These are phyloP conservation scores for Tilletiopsis washingtonensis DNA, from an alignment of 1,284 basidiomycete genomes.

Conservation along the genomic window DNA sequence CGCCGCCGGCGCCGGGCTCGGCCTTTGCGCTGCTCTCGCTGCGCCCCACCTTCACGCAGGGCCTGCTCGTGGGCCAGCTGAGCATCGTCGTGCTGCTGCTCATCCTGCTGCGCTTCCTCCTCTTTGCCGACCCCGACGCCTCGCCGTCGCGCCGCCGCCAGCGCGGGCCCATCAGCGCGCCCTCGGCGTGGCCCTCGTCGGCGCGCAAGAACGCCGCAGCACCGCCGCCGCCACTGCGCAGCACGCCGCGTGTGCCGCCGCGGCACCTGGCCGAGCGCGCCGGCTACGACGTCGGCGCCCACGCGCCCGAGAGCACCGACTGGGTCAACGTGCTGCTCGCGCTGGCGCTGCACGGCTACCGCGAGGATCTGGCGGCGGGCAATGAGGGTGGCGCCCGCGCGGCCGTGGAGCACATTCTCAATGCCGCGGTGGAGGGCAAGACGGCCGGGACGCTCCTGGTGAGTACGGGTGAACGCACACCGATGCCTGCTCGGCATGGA, in stretches of 20 bases:
- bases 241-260: background rate
- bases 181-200: too few species aligned
- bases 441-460: constrained; percentile 5
- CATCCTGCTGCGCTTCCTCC: constrained; percentile 52
- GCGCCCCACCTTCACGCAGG: constrained; percentile 52
- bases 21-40: too few species aligned
- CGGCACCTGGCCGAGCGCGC: constrained; percentile 34
- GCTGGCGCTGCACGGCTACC: constrained; percentile 50
- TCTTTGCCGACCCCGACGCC: constrained; percentile 51
- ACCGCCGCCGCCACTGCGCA: too few species aligned
- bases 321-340: constrained; percentile 57
- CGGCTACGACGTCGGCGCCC: constrained; percentile 54
- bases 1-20: too few species aligned
- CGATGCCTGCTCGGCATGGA: background rate
- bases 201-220: background rate
- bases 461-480: constrained; percentile 6
- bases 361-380: constrained; percentile 35
- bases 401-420: constrained; percentile 42
- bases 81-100: constrained; percentile 45
- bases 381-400: constrained; percentile 6
- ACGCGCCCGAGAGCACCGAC: constrained; percentile 53
- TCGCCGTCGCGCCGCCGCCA: constrained; percentile 41
- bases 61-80: constrained; percentile 54
- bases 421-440: constrained; percentile 9
- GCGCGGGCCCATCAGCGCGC: background rate